Conservation (phyloP, 192 early-diverging fungal genomes). For the Umbelopsis isabellina region DNA sequence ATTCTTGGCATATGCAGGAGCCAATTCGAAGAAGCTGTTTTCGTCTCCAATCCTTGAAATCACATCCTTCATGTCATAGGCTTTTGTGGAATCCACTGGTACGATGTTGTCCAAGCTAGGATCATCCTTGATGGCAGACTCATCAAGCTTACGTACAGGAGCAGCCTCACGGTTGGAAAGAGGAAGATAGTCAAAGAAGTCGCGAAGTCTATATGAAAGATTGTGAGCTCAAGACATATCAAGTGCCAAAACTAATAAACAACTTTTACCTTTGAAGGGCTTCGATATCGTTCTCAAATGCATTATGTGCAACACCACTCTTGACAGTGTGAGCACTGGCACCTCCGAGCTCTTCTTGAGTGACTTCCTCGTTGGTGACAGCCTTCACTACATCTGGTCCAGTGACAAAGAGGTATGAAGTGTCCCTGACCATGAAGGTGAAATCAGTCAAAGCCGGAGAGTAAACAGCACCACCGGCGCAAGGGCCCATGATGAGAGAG, state of each 20-base stretch:
- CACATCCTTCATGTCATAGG: slow-evolving; percentile 95
- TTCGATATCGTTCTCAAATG: slow-evolving; percentile 94
- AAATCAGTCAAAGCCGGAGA: slow-evolving; percentile 97
- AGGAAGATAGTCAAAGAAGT: slow-evolving; percentile 88
- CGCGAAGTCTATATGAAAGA: slow-evolving; percentile 56
- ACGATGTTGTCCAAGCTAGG: slow-evolving; percentile 82
- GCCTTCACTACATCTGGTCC: slow-evolving; percentile 97
- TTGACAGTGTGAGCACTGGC: slow-evolving; percentile 86
- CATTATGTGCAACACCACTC: slow-evolving; percentile 90
- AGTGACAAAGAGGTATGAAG: slow-evolving; percentile 96
- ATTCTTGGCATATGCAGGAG: slow-evolving; percentile 90
- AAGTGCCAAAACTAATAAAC: background rate
- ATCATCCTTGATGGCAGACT: slow-evolving; percentile 71
- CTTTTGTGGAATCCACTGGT: slow-evolving; percentile 87
- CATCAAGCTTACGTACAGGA: slow-evolving; percentile 65
- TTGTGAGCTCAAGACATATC: background rate
- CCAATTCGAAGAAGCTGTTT: slow-evolving; percentile 87
- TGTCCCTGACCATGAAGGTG: slow-evolving; percentile 95
- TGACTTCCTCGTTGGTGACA: slow-evolving; percentile 93
- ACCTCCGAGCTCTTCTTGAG: slow-evolving; percentile 94
- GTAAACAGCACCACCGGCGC: slow-evolving; percentile 97
- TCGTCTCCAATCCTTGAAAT: slow-evolving; percentile 78
- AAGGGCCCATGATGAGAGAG: slow-evolving; percentile 97
- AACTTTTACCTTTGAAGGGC: slow-evolving; percentile 66
- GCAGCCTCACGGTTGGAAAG: slow-evolving; percentile 78